A percentile compares a stretch with the other conserved stretches of the same genome.
Evolutionary conservation across 2,329 filamentous ascomycete genomes (phyloP).

Genomic region (Lasiodiplodia sp.): DNA sequence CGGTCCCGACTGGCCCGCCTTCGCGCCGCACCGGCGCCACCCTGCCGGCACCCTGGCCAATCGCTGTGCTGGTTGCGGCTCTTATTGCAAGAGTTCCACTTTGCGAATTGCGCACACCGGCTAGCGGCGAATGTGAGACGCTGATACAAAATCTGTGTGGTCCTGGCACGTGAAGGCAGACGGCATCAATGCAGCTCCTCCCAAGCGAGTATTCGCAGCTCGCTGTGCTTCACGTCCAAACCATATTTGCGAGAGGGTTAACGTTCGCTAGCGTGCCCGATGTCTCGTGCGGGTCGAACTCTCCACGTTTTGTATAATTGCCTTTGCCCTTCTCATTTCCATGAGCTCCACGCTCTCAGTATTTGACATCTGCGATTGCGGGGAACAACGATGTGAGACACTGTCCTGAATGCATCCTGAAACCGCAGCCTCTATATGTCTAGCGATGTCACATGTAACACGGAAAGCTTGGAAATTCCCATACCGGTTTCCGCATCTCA

Average conservation of each 20-base stretch:
- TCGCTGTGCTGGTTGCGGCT: conserved; percentile 12
- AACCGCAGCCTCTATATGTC: background rate
- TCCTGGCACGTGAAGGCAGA: background rate
- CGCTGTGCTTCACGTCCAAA: conserved; percentile 18
- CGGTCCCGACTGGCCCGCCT: conserved; percentile 1
- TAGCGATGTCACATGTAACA: background rate
- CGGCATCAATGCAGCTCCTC: conserved; percentile 10
- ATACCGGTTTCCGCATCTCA: background rate
- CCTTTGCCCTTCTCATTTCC: background rate
- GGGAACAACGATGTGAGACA: background rate
- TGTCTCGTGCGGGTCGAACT: background rate
- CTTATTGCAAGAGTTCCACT: conserved; percentile 18
- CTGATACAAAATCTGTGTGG: conserved; percentile 4
- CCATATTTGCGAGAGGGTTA: conserved; percentile 11
- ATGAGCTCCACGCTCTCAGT: background rate
- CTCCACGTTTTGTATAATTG: background rate
- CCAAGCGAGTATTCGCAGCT: conserved; percentile 13
- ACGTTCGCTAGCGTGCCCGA: background rate
- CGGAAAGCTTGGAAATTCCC: background rate
- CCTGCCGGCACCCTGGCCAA: conserved; percentile 6
- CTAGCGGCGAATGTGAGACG: conserved; percentile 16
- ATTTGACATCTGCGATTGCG: background rate
- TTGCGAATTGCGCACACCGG: conserved; percentile 2
- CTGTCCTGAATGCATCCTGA: conserved; percentile 2
- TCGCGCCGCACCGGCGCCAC: conserved; percentile 8